phyloP scores from a whole-genome alignment of 2,329 filamentous ascomycete species.

The Dactylellina parvicollis region DNA sequence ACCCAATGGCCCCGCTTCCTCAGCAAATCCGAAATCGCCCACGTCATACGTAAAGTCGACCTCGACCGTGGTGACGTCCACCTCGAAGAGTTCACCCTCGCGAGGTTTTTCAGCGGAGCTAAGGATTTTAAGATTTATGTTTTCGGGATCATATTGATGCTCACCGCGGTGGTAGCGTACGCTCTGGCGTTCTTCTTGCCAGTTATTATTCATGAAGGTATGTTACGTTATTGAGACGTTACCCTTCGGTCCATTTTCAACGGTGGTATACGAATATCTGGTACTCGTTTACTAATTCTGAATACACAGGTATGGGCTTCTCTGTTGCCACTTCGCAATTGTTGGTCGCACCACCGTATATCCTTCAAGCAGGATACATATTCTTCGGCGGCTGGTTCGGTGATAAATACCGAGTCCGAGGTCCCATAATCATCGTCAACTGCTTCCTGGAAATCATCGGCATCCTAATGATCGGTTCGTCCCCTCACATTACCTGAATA shows the following conservation, averaged over 20 bases:
- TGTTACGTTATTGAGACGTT: too few species aligned
- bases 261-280: not conserved
- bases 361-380: constrained; percentile 72
- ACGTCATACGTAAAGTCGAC: constrained; percentile 63
- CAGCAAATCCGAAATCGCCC: constrained; percentile 63
- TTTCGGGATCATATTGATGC: constrained; percentile 70
- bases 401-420: constrained; percentile 74
- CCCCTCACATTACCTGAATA: constrained; percentile 67
- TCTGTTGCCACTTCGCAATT: constrained; percentile 72
- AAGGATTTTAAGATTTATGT: constrained; percentile 22
- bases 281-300: constrained; percentile 59
- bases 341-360: constrained; percentile 75
- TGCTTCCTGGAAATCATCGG: constrained; percentile 74
- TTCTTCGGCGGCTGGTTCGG: constrained; percentile 70
- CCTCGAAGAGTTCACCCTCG: constrained; percentile 66
- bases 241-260: constrained; percentile 64
- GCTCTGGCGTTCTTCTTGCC: constrained; percentile 81
- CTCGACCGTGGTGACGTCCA: constrained; percentile 68
- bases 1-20: constrained; percentile 66
- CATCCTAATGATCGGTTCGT: constrained; percentile 77
- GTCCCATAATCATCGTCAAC: constrained; percentile 74
- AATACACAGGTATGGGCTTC: constrained; percentile 69
- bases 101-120: constrained; percentile 70
- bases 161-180: constrained; percentile 76
- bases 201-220: constrained; percentile 68